Evolutionary conservation across 1,284 basidiomycete species (phyloP).

Genomic region (Xanthoconium separans): DNA sequence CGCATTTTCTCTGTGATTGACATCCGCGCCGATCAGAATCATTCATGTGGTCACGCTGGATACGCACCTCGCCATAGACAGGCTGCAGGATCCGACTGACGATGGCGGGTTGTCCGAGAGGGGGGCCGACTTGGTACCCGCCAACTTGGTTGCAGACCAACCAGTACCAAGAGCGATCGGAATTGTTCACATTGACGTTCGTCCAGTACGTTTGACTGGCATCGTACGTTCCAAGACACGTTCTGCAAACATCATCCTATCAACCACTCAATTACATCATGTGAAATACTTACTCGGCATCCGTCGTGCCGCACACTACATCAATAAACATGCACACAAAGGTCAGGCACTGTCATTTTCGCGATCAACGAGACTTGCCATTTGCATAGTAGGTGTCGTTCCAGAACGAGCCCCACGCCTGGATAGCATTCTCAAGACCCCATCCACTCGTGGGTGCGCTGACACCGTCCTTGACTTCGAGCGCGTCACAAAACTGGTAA

Average conservation of each 20-base stretch:
- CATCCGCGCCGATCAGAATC: neutral
- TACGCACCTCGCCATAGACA: slow-evolving; percentile 52
- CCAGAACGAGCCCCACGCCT: slow-evolving; percentile 59
- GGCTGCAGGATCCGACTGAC: slow-evolving; percentile 63
- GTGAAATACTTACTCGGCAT: slow-evolving; percentile 35
- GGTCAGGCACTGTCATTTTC: no score
- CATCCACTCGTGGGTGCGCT: slow-evolving; percentile 56
- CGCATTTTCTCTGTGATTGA: slow-evolving; percentile 55
- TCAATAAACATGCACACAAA: neutral
- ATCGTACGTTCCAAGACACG: slow-evolving; percentile 48
- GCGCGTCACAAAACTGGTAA: slow-evolving; percentile 68
- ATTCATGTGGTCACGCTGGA: neutral
- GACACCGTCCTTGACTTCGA: slow-evolving; percentile 65
- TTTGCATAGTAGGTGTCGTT: slow-evolving; percentile 37
- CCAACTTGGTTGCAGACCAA: slow-evolving; percentile 66
- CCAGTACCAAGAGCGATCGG: slow-evolving; percentile 47
- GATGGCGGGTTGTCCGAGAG: slow-evolving; percentile 48
- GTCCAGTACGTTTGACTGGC: slow-evolving; percentile 39
- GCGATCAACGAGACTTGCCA: slow-evolving; percentile 27
- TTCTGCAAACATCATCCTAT: slow-evolving; percentile 23
- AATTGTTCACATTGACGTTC: slow-evolving; percentile 40
- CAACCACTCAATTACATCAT: neutral
- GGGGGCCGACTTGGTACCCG: slow-evolving; percentile 61
- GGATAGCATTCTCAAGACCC: slow-evolving; percentile 61
- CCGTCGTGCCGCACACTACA: slow-evolving; percentile 39